A percentile compares a stretch with the other conserved stretches of the same genome.
Conservation (phyloP, 192 early-diverging fungal species). For the Backusella mclennaniae region DNA sequence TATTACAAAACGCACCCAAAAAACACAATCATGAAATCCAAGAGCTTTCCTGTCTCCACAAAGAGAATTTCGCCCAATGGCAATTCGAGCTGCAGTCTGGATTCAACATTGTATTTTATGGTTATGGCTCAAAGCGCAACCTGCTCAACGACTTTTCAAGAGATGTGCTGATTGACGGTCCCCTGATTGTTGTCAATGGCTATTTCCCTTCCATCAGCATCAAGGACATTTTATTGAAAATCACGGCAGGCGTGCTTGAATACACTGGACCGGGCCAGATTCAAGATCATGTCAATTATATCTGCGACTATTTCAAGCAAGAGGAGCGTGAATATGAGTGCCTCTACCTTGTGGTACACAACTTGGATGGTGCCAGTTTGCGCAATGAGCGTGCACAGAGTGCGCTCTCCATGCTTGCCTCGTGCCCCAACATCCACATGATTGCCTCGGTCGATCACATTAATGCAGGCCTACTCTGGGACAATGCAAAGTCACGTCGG, state of each 20-base stretch:
- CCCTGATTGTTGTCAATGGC: constrained; percentile 80
- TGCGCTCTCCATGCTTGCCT: constrained; percentile 66
- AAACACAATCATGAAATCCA: constrained; percentile 65
- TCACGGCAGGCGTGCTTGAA: constrained; percentile 42
- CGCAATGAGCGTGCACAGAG: constrained; percentile 68
- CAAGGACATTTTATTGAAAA: constrained; percentile 67
- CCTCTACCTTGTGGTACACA: constrained; percentile 83
- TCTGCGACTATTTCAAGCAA: constrained; percentile 63
- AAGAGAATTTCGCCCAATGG: constrained; percentile 82
- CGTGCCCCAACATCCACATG: constrained; percentile 65
- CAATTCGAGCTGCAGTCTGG: constrained; percentile 77
- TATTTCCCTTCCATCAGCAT: constrained; percentile 77
- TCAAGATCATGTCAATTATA: constrained; percentile 64
- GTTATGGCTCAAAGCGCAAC: constrained; percentile 88
- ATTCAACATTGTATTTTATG: constrained; percentile 90
- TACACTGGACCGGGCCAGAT: constrained; percentile 45
- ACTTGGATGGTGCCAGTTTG: constrained; percentile 81
- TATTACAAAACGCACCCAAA: constrained; percentile 48
- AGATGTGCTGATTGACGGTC: constrained; percentile 50
- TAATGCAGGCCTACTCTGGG: constrained; percentile 87
- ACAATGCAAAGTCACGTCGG: constrained; percentile 60
- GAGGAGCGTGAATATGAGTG: constrained; percentile 41
- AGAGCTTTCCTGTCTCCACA: constrained; percentile 51
- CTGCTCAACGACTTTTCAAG: constrained; percentile 77
- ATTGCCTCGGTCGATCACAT: constrained; percentile 91